Evolutionary conservation across 140 eudicot genomes (phyloP).

Genomic region (Ambrosia hybrid): DNA sequence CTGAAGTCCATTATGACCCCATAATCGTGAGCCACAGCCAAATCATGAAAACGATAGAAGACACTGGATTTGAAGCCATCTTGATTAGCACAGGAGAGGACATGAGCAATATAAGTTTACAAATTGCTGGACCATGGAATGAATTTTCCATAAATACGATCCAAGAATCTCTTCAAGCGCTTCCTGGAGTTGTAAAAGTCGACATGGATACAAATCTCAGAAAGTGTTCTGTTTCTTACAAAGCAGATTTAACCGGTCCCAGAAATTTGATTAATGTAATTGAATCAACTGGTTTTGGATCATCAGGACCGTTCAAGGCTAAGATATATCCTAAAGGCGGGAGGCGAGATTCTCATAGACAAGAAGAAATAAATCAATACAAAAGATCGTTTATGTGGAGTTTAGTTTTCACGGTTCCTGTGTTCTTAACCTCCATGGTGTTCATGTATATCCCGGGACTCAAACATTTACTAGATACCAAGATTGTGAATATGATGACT

Average conservation of each 20-base stretch:
- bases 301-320: slow-evolving; percentile 54
- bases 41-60: slow-evolving; percentile 54
- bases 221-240: slow-evolving; percentile 64
- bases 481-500: slow-evolving; percentile 69
- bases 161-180: slow-evolving; percentile 62
- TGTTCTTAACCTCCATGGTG: slow-evolving; percentile 90
- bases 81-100: slow-evolving; percentile 79
- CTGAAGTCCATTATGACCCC: slow-evolving; percentile 85
- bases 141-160: slow-evolving; percentile 46
- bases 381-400: slow-evolving; percentile 77
- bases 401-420: slow-evolving; percentile 80
- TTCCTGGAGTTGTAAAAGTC: slow-evolving; percentile 73
- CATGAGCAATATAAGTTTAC: slow-evolving; percentile 55
- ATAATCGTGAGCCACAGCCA: slow-evolving; percentile 38
- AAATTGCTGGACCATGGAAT: slow-evolving; percentile 57
- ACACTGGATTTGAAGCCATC: slow-evolving; percentile 74
- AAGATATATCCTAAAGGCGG: slow-evolving; percentile 66
- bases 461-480: slow-evolving; percentile 60
- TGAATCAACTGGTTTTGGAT: slow-evolving; percentile 57
- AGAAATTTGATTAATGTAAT: slow-evolving; percentile 72
- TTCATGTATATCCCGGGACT: slow-evolving; percentile 87
- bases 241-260: slow-evolving; percentile 83
- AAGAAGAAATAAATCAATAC: slow-evolving; percentile 67
- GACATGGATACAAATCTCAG: slow-evolving; percentile 45
- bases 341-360: slow-evolving; percentile 55